Conservation (phyloP, 1,284 basidiomycete species). For the Boletus holoroseus region DNA sequence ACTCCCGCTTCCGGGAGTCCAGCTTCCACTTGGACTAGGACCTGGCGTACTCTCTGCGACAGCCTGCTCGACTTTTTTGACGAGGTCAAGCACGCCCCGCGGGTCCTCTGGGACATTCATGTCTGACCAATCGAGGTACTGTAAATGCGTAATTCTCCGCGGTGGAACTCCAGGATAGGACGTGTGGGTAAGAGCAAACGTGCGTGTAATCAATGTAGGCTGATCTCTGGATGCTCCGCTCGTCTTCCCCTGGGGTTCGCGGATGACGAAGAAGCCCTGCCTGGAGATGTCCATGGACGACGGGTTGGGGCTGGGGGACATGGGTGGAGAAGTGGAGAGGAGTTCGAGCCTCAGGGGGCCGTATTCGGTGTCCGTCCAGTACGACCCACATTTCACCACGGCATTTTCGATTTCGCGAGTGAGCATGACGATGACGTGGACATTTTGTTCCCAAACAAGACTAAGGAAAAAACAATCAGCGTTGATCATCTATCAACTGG, state of each 20-base stretch:
- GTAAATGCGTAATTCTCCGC: constrained; percentile 70
- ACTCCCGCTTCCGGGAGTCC: constrained; percentile 21
- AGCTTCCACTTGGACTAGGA: constrained; percentile 32
- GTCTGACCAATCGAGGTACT: constrained; percentile 91
- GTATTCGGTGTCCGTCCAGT: constrained; percentile 76
- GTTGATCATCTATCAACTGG: neutral
- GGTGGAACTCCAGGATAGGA: constrained; percentile 53
- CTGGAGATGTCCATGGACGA: constrained; percentile 14
- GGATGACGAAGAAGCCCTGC: constrained; percentile 32
- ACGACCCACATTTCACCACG: constrained; percentile 85
- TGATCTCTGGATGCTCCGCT: constrained; percentile 16
- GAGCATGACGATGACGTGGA: constrained; percentile 81
- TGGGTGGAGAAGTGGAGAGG: constrained; percentile 53
- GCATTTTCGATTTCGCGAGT: constrained; percentile 89
- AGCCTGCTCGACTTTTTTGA: constrained; percentile 57
- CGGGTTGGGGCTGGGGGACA: constrained; percentile 14
- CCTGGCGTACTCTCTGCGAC: constrained; percentile 40
- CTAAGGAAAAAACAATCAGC: constrained; percentile 36
- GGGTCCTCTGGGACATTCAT: constrained; percentile 88
- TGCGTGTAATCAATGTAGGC: constrained; percentile 53
- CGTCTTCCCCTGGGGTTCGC: constrained; percentile 19
- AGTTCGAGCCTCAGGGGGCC: constrained; percentile 65
- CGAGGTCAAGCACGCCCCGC: constrained; percentile 63
- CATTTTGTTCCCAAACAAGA: constrained; percentile 76
- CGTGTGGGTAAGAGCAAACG: constrained; percentile 63